Evolutionary conservation across 805 yeast genomes (phyloP).

Genomic region (Yarrowia osloensis): DNA sequence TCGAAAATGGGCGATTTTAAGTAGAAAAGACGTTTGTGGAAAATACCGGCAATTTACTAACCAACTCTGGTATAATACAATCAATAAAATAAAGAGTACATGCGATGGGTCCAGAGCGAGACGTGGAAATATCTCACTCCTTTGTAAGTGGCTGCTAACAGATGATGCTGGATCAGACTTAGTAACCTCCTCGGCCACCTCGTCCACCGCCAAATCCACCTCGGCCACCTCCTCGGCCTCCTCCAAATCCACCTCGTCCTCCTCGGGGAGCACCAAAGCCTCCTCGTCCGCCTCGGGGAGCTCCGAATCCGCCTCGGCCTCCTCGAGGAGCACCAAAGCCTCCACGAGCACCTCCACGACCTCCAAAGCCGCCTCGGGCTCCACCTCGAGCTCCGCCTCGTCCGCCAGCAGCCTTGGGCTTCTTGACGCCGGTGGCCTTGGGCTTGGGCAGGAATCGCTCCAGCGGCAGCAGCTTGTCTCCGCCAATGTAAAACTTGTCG

Average conservation of each 20-base stretch:
- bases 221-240: constrained; percentile 25
- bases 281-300: constrained; percentile 39
- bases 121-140: rapidly evolving
- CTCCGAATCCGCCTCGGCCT: constrained; percentile 37
- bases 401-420: constrained; percentile 58
- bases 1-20: too few relatives aligned
- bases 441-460: constrained; percentile 98
- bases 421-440: constrained; percentile 80
- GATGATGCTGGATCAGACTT: background rate
- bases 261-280: constrained; percentile 38
- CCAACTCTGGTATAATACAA: constrained; percentile 27
- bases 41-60: background rate
- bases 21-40: too few relatives aligned
- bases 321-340: constrained; percentile 35
- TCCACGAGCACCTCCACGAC: constrained; percentile 45
- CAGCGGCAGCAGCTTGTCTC: constrained; percentile 91
- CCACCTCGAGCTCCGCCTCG: constrained; percentile 52
- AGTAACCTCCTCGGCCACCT: constrained; percentile 27
- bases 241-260: constrained; percentile 32
- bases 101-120: background rate
- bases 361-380: constrained; percentile 45
- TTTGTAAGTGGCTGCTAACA: background rate
- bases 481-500: constrained; percentile 92
- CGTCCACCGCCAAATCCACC: constrained; percentile 25
- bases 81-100: constrained; percentile 30